phyloP scores from a whole-genome alignment of 352 stramenopile species.

The Thalassiosira livingstoniorum region DNA sequence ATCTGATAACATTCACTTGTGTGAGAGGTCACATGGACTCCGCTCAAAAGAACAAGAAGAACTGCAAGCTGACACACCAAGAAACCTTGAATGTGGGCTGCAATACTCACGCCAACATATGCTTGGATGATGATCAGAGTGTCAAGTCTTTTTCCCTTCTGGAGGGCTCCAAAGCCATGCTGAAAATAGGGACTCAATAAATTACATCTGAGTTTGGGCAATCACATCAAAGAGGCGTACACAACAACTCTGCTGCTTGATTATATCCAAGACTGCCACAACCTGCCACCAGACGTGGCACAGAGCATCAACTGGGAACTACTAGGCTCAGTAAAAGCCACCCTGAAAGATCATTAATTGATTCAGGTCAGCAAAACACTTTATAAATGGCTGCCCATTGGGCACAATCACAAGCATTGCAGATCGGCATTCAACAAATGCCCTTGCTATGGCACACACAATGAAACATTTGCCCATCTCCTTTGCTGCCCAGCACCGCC shows the following conservation, averaged over 20 bases:
- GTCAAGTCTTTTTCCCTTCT: no score
- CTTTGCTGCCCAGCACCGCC: no score
- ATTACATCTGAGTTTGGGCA: constrained; percentile 14
- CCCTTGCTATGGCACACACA: constrained; percentile 7
- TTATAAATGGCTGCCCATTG: constrained; percentile 19
- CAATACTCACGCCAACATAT: no score
- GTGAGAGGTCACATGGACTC: background rate
- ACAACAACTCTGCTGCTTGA: constrained; percentile 1
- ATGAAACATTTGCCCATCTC: constrained; percentile 20
- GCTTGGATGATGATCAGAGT: no score
- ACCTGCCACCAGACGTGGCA: background rate
- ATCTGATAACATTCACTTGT: background rate
- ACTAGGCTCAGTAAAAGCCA: constrained; percentile 7
- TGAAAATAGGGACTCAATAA: constrained; percentile 13
- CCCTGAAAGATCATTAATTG: background rate
- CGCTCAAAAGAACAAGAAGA: no score
- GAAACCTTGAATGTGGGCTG: no score
- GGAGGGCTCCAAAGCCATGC: no score
- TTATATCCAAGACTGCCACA: background rate
- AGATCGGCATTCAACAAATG: constrained; percentile 9
- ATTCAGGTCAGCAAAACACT: constrained; percentile 22
- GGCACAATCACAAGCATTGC: constrained; percentile 25
- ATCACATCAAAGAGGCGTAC: background rate
- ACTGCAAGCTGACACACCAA: no score
- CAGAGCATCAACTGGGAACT: constrained; percentile 12